Percentiles rank a stretch among this genome's conserved stretches.
phyloP scores from a whole-genome alignment of 78 protist species.

The Protostelium mycophagum region DNA sequence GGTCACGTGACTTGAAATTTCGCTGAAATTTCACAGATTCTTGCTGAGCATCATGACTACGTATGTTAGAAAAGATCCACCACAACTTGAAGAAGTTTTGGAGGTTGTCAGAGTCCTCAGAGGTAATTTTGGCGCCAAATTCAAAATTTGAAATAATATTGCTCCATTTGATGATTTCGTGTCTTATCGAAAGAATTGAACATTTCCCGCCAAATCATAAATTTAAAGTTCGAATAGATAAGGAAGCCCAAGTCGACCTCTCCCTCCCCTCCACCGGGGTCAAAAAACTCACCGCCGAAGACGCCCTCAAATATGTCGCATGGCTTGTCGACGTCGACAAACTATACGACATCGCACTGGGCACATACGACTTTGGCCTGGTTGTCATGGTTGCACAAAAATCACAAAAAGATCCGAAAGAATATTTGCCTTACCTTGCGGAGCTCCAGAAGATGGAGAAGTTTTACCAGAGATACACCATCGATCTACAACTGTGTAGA shows the following conservation, averaged over 20 bases:
- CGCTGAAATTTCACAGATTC: neutral
- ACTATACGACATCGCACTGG: slow-evolving; percentile 72
- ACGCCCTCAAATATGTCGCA: slow-evolving; percentile 47
- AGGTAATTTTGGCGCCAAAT: too few relatives aligned
- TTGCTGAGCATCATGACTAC: slow-evolving; percentile 27
- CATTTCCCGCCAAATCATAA: neutral
- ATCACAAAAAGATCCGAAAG: slow-evolving; percentile 82
- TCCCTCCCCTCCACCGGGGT: slow-evolving; percentile 31
- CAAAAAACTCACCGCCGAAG: slow-evolving; percentile 43
- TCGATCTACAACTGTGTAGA: slow-evolving; percentile 58
- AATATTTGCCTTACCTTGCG: slow-evolving; percentile 69
- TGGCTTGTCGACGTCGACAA: slow-evolving; percentile 71
- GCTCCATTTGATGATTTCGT: too few relatives aligned
- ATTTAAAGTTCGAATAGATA: neutral
- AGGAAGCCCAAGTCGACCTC: slow-evolving; percentile 3
- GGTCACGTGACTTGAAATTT: neutral
- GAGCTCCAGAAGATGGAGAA: slow-evolving; percentile 38
- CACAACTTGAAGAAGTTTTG: slow-evolving; percentile 47
- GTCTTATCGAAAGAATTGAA: neutral
- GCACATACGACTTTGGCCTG: slow-evolving; percentile 79
- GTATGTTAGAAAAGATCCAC: slow-evolving; percentile 55
- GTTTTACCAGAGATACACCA: slow-evolving; percentile 32
- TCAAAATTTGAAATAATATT: too few relatives aligned
- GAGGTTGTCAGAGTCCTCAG: slow-evolving; percentile 33
- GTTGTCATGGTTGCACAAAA: slow-evolving; percentile 76